phyloP scores from a whole-genome alignment of 2,329 filamentous ascomycete species.

The Knoxdaviesia capensis region DNA sequence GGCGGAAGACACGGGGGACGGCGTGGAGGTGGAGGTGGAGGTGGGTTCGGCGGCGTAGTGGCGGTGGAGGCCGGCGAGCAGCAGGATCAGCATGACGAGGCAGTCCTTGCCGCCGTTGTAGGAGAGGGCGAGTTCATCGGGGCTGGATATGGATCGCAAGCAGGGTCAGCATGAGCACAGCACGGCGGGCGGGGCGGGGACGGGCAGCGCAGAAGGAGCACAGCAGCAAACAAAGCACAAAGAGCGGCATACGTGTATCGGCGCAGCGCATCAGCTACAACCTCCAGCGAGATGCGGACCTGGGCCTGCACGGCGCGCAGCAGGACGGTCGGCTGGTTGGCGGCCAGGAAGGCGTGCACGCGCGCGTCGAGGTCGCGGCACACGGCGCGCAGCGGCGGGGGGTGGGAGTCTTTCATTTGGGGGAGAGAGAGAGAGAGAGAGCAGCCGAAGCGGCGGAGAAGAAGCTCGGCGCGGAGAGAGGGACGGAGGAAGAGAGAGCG shows the following conservation, averaged over 20 bases:
- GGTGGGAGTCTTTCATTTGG: no score
- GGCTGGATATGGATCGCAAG: constrained; percentile 21
- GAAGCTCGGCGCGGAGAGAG: no score
- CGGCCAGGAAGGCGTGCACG: no score
- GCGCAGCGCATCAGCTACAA: constrained; percentile 56
- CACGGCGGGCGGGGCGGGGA: neutral
- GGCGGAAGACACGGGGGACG: no score
- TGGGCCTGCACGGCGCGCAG: constrained; percentile 52
- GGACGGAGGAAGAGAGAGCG: no score
- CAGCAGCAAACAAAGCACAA: no score
- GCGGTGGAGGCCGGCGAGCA: constrained; percentile 43
- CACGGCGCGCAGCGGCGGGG: no score
- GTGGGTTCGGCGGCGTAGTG: constrained; percentile 9
- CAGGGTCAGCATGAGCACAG: neutral
- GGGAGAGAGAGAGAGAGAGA: no score
- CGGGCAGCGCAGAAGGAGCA: constrained; percentile 1
- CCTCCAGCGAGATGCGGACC: constrained; percentile 47
- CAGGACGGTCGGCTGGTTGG: neutral
- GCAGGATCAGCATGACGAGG: constrained; percentile 73
- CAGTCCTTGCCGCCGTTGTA: constrained; percentile 99
- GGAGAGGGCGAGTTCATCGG: constrained; percentile 65
- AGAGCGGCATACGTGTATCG: constrained; percentile 44
- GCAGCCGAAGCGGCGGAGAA: no score
- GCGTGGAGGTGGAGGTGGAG: constrained; percentile 4
- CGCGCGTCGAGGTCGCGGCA: no score